Evolutionary conservation across 2,329 filamentous ascomycete genomes (phyloP).

Genomic region (Pseudogymnoascus sp.): DNA sequence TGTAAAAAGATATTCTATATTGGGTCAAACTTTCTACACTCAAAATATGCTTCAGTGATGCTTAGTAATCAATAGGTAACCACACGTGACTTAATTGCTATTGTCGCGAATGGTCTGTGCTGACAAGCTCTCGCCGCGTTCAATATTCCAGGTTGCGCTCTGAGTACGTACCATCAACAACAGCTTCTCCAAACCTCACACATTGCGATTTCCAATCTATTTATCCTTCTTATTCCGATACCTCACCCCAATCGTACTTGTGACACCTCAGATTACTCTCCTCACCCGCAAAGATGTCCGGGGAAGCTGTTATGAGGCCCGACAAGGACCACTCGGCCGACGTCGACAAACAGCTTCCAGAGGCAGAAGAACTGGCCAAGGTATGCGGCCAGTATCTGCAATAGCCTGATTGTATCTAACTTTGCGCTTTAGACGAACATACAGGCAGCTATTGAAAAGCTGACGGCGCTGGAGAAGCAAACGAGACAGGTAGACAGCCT

Average conservation of each 20-base stretch:
- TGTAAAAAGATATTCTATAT: neutral
- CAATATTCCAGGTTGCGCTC: slow-evolving; percentile 9
- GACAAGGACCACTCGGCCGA: slow-evolving; percentile 99
- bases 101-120: slow-evolving; percentile 9
- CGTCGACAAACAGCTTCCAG: slow-evolving; percentile 82
- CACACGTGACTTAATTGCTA: neutral
- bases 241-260: neutral
- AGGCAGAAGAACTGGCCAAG: slow-evolving; percentile 84
- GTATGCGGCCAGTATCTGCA: slow-evolving; percentile 40
- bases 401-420: slow-evolving; percentile 16
- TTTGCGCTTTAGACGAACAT: slow-evolving; percentile 57
- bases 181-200: neutral
- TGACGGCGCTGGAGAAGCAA: slow-evolving; percentile 88
- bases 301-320: slow-evolving; percentile 42
- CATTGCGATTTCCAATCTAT: neutral
- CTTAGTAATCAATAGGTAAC: neutral
- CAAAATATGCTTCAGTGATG: neutral
- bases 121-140: slow-evolving; percentile 8
- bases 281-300: slow-evolving; percentile 26
- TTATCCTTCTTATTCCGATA: neutral
- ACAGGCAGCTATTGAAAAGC: slow-evolving; percentile 86
- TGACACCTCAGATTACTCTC: slow-evolving; percentile 6
- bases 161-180: slow-evolving; percentile 9
- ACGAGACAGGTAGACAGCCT: slow-evolving; percentile 70
- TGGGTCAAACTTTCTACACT: neutral